Conservation (phyloP, 164 flowering plant genomes). For the Platanus orientalis region DNA sequence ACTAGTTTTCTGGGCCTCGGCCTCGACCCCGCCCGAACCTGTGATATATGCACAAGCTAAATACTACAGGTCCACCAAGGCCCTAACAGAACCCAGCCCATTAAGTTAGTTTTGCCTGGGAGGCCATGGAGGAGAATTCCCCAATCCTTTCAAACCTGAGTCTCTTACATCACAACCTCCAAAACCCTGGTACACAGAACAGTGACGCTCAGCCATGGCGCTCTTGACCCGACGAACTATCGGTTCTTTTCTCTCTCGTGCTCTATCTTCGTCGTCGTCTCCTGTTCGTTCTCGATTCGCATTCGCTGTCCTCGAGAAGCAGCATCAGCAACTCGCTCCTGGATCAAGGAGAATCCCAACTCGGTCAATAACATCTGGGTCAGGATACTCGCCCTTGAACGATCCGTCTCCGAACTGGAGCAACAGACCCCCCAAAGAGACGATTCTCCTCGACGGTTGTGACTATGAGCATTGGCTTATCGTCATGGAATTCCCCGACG, state of each 20-base stretch:
- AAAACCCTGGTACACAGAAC: too few species aligned
- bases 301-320: constrained; percentile 15
- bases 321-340: constrained; percentile 13
- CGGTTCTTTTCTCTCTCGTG: constrained; percentile 24
- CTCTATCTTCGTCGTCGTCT: constrained; percentile 2
- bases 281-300: constrained; percentile 26
- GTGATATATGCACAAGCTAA: too few species aligned
- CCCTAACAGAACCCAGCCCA: too few species aligned
- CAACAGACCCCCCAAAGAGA: constrained; percentile 95
- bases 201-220: constrained; percentile 44
- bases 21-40: too few species aligned
- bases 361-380: constrained; percentile 55
- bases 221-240: constrained; percentile 36
- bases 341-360: constrained; percentile 22
- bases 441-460: constrained; percentile 90
- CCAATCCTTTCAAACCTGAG: too few species aligned
- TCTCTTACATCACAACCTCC: too few species aligned
- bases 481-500: constrained; percentile 76
- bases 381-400: constrained; percentile 86
- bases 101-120: too few species aligned
- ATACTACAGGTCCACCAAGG: too few species aligned
- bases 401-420: constrained; percentile 96
- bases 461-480: constrained; percentile 99
- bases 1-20: too few species aligned
- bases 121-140: too few species aligned